These are phyloP conservation scores for Gnomoniopsis smithogilvyi DNA, from an alignment of 2,329 filamentous ascomycete species.

Conservation along the genomic window DNA sequence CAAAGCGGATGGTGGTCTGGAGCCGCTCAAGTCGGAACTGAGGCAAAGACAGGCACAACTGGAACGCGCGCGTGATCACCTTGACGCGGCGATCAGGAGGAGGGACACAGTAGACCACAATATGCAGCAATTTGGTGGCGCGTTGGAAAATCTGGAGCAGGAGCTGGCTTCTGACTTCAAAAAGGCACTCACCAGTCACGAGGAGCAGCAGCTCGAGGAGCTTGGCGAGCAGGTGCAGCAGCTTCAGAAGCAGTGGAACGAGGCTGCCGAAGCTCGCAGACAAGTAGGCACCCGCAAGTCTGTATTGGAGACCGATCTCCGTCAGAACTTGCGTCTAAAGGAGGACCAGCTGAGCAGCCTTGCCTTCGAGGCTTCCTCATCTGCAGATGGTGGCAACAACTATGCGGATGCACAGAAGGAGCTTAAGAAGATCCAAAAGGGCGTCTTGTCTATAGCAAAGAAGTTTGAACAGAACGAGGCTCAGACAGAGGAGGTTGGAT, in stretches of 20 bases:
- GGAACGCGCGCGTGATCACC: slow-evolving; percentile 67
- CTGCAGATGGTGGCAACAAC: slow-evolving; percentile 59
- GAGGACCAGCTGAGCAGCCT: slow-evolving; percentile 81
- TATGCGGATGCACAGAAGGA: slow-evolving; percentile 78
- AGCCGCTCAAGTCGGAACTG: slow-evolving; percentile 74
- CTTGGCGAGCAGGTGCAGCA: slow-evolving; percentile 68
- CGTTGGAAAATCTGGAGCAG: slow-evolving; percentile 71
- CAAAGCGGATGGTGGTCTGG: slow-evolving; percentile 78
- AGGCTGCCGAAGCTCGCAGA: slow-evolving; percentile 68
- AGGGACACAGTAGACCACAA: slow-evolving; percentile 70
- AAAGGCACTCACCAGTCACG: slow-evolving; percentile 77
- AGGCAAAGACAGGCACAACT: slow-evolving; percentile 71
- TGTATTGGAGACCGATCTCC: slow-evolving; percentile 79
- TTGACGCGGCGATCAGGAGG: slow-evolving; percentile 64
- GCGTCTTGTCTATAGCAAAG: slow-evolving; percentile 61
- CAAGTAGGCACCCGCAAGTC: slow-evolving; percentile 79
- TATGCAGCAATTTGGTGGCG: slow-evolving; percentile 72
- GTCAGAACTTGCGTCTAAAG: slow-evolving; percentile 83
- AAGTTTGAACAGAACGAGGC: slow-evolving; percentile 73
- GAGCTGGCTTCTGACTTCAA: slow-evolving; percentile 88
- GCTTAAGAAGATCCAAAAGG: slow-evolving; percentile 71
- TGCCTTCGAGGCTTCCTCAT: slow-evolving; percentile 60
- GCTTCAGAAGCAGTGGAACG: slow-evolving; percentile 72
- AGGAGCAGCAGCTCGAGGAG: slow-evolving; percentile 75
- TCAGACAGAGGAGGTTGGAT: slow-evolving; percentile 55